Evolutionary conservation across 345 rosid species (phyloP).

Genomic region (Microthlaspi erraticum): DNA sequence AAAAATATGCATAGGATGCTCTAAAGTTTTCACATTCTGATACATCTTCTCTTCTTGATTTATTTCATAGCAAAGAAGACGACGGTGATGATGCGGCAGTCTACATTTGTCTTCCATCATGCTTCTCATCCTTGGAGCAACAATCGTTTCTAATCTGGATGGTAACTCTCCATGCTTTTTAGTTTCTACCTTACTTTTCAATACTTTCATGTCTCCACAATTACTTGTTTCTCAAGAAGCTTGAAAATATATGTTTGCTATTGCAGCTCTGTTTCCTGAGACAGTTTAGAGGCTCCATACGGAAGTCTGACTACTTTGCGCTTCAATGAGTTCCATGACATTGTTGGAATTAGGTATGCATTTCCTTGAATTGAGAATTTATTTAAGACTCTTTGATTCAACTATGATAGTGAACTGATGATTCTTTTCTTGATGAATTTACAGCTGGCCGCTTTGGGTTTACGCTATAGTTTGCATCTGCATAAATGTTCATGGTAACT

Average conservation of each 20-base stretch:
- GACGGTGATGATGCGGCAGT: constrained; percentile 73
- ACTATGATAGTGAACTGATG: constrained; percentile 26
- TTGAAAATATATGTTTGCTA: not conserved
- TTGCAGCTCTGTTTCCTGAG: constrained; percentile 89
- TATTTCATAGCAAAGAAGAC: constrained; percentile 61
- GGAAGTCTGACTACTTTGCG: constrained; percentile 87
- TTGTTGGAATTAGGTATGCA: constrained; percentile 81
- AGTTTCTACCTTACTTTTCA: not conserved
- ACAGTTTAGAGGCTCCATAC: constrained; percentile 78
- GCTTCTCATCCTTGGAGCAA: constrained; percentile 97
- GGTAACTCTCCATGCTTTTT: constrained; percentile 54
- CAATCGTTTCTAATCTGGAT: constrained; percentile 89
- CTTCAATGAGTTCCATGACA: constrained; percentile 96
- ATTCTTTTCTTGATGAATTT: constrained; percentile 33
- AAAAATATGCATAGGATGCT: not conserved
- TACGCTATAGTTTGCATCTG: constrained; percentile 88
- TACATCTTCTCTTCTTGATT: constrained; percentile 15
- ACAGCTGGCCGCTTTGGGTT: constrained; percentile 95
- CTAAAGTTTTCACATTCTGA: constrained; percentile 6
- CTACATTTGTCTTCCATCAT: constrained; percentile 89
- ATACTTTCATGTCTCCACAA: not conserved
- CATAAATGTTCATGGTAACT: constrained; percentile 82
- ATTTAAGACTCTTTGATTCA: constrained; percentile 3
- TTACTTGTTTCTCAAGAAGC: constrained; percentile 7
- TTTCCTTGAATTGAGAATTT: not conserved